Evolutionary conservation across 2,329 filamentous ascomycete genomes (phyloP), one percentile per base, ranked within the genome.

Genomic region (Fusarium chaquense): DNA sequence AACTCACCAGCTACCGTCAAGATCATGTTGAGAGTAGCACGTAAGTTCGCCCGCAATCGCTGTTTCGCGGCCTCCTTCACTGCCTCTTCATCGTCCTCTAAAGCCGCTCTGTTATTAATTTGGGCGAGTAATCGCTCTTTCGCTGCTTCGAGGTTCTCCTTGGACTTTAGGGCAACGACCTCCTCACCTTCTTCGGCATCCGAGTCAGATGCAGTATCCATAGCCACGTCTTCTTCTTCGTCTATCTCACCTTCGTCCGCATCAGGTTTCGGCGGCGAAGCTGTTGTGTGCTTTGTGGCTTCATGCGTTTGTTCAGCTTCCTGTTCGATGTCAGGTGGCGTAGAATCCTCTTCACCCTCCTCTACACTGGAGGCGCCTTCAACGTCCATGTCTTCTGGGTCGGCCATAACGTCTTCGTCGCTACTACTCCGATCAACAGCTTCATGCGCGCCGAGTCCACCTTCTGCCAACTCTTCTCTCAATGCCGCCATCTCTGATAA

Each of bases 1-100:
- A 92, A 89, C 80, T 97, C 94, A 73, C 93, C 94, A 49, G 92
- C 90, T 36, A 98, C 86, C 0, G 93, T 96, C 71, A 98, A 83
- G 55, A 98, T 93, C 93, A 97, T 97, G 80, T 97, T 94, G 35
- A 98, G 84, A 41, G 93, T 94, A n/a, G 89, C 91, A 30, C 87
- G 84, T 82, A 84, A 84, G 76, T 86, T 88, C 73, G 83, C 79
- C 40, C 80, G 81, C 40, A 77, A 77, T n/a, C 82, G 77, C 36
- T 74, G 69, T 61, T 71, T 72, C 5, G 75, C 73, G 4, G 67
- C 70, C 51, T 78, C 75, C 45, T 73, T 73, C 28, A 77, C 57
- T 10, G 67, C 63, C 8, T 74, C 70, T 28, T 80, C 77, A 15
- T 75, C 77, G 9, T 69, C 58, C 45, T 69, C 69, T 61, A 47